Percentiles rank a stretch among this genome's conserved stretches.
Conservation (phyloP, 1,284 basidiomycete genomes). For the Vanrija humicola region DNA sequence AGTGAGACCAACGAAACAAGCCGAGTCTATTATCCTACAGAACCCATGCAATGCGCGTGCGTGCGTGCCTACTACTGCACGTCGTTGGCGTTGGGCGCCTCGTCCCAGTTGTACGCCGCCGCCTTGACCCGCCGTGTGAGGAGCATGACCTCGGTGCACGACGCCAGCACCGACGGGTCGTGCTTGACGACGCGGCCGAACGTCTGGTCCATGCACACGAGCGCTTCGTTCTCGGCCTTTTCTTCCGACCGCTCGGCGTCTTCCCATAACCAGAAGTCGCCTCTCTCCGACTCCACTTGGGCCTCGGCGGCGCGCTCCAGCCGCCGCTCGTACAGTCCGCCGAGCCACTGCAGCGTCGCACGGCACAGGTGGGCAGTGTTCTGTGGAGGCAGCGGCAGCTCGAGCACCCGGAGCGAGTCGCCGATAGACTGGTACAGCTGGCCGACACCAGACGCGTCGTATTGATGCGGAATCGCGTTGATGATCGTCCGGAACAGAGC, state of each 20-base stretch:
- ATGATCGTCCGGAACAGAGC: slow-evolving; percentile 66
- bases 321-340: slow-evolving; percentile 7
- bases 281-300: not conserved
- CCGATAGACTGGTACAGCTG: slow-evolving; percentile 61
- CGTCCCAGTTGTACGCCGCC: slow-evolving; percentile 8
- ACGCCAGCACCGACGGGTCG: slow-evolving; percentile 7
- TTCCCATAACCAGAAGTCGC: slow-evolving; percentile 15
- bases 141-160: slow-evolving; percentile 7
- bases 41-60: not conserved
- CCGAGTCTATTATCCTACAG: not conserved
- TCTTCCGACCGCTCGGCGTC: slow-evolving; percentile 17
- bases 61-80: too few relatives aligned
- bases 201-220: slow-evolving; percentile 14
- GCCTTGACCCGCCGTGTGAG: slow-evolving; percentile 11
- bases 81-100: not conserved
- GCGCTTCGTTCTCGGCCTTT: slow-evolving; percentile 15
- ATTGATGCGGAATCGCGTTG: slow-evolving; percentile 62
- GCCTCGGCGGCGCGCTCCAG: slow-evolving; percentile 9
- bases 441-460: slow-evolving; percentile 64
- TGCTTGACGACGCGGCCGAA: slow-evolving; percentile 12
- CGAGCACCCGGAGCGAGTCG: slow-evolving; percentile 63
- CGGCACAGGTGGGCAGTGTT: slow-evolving; percentile 11
- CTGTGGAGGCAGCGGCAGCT: slow-evolving; percentile 24
- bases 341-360: slow-evolving; percentile 16
- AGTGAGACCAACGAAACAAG: not conserved